phyloP scores from a whole-genome alignment of 2,329 filamentous ascomycete species.

The Sclerotinia sclerotiorum region DNA sequence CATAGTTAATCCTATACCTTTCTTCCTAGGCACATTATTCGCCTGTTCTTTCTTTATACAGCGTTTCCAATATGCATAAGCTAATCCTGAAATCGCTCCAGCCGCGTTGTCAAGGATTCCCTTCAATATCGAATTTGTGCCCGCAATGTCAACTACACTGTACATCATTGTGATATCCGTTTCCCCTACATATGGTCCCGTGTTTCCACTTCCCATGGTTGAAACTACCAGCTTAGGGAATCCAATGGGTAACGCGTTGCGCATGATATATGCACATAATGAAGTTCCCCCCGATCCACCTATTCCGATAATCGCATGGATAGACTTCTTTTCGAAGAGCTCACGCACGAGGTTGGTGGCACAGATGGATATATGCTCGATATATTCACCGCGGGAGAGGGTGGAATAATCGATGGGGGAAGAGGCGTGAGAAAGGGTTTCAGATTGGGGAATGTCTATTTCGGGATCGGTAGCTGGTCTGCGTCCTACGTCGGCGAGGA shows the following conservation, averaged over 20 bases:
- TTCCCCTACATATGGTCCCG: constrained; percentile 63
- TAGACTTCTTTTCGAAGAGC: constrained; percentile 42
- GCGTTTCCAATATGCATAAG: constrained; percentile 53
- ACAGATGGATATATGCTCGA: constrained; percentile 54
- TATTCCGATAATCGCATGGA: constrained; percentile 59
- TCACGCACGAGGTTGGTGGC: constrained; percentile 46
- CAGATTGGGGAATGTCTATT: constrained; percentile 49
- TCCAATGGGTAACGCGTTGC: constrained; percentile 59
- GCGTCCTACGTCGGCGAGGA: constrained; percentile 58
- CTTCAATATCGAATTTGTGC: constrained; percentile 59
- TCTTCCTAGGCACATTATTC: constrained; percentile 39
- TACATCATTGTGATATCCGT: constrained; percentile 71
- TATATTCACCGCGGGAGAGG: constrained; percentile 54
- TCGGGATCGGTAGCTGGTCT: constrained; percentile 43
- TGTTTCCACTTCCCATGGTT: constrained; percentile 67
- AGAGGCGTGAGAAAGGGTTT: constrained; percentile 44
- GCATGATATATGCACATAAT: constrained; percentile 61
- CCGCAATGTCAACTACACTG: constrained; percentile 69
- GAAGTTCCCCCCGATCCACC: constrained; percentile 65
- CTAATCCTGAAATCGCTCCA: constrained; percentile 51
- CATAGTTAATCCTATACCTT: constrained; percentile 66
- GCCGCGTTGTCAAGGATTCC: constrained; percentile 63
- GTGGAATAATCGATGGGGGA: constrained; percentile 40
- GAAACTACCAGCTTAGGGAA: constrained; percentile 71
- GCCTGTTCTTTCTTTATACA: constrained; percentile 5